phyloP scores from a whole-genome alignment of 129 eudicot genomes.

The Gnaphalium uliginosum region DNA sequence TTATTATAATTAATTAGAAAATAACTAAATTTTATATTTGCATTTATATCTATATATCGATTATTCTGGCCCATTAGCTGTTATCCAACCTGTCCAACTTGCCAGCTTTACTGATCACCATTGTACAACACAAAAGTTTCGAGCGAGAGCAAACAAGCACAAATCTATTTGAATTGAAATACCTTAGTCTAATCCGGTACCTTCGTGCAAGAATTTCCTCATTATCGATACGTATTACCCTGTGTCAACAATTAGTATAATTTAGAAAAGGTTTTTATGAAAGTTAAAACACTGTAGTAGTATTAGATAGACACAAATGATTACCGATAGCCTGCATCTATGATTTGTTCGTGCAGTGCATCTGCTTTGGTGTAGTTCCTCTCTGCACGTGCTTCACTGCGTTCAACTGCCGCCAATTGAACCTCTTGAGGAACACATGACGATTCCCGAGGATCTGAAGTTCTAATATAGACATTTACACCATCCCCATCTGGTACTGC shows the following conservation, averaged over 20 bases:
- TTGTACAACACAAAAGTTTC: too few species aligned
- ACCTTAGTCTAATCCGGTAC: slow-evolving; percentile 80
- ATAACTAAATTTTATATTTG: too few species aligned
- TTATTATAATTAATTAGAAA: too few species aligned
- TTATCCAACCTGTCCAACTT: too few species aligned
- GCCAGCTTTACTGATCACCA: neutral
- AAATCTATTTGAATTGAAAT: slow-evolving; percentile 17
- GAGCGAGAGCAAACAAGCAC: neutral
- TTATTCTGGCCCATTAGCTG: too few species aligned
- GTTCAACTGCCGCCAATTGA: slow-evolving; percentile 52
- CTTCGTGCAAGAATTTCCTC: slow-evolving; percentile 65
- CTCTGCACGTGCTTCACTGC: slow-evolving; percentile 67
- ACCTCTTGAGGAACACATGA: slow-evolving; percentile 63
- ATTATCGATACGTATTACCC: slow-evolving; percentile 50
- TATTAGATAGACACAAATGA: neutral
- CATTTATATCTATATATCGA: neutral
- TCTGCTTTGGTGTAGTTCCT: slow-evolving; percentile 63
- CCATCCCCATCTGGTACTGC: slow-evolving; percentile 93
- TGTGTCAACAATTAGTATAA: slow-evolving; percentile 28
- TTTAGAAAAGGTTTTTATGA: neutral
- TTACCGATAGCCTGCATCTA: slow-evolving; percentile 62
- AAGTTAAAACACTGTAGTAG: neutral
- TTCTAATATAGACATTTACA: slow-evolving; percentile 67
- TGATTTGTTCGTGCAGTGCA: slow-evolving; percentile 55
- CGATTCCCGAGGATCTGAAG: slow-evolving; percentile 58